A percentile compares a stretch with the other conserved stretches of the same genome.
Evolutionary conservation across 768 basidiomycete genomes (phyloP).

Genomic region (Boletus bicolor): DNA sequence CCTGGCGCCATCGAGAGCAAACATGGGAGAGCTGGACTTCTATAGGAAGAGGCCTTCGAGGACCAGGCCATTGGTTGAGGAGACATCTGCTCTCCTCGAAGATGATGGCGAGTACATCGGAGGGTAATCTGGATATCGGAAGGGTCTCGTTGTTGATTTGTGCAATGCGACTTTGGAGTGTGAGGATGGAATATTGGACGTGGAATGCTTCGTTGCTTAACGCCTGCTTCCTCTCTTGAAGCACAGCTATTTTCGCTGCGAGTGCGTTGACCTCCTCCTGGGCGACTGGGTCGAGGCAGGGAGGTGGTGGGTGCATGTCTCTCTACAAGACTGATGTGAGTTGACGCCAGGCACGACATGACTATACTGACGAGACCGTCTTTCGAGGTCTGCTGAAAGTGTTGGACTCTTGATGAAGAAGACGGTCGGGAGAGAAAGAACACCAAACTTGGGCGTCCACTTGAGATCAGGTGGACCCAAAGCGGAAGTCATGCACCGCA

Average conservation of each 20-base stretch:
- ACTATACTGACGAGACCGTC: slow-evolving; percentile 25
- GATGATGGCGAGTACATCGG: slow-evolving; percentile 34
- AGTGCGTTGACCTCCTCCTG: slow-evolving; percentile 28
- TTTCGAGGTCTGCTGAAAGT: slow-evolving; percentile 14
- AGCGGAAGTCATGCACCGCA: neutral
- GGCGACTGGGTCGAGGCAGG: slow-evolving; percentile 19
- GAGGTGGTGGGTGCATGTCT: slow-evolving; percentile 15
- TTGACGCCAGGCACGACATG: slow-evolving; percentile 9
- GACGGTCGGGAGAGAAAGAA: neutral
- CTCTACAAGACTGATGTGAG: slow-evolving; percentile 22
- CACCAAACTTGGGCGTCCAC: neutral
- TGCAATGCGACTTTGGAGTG: slow-evolving; percentile 32
- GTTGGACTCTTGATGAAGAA: neutral
- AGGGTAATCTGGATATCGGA: slow-evolving; percentile 29
- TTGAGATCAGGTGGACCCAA: slow-evolving; percentile 3
- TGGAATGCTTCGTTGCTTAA: slow-evolving; percentile 24
- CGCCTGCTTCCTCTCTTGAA: slow-evolving; percentile 23
- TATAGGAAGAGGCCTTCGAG: slow-evolving; percentile 29
- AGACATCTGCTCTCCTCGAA: slow-evolving; percentile 31
- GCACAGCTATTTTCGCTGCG: slow-evolving; percentile 14
- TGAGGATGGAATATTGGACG: slow-evolving; percentile 27
- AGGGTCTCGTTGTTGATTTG: slow-evolving; percentile 31
- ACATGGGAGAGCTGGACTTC: slow-evolving; percentile 37
- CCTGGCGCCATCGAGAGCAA: slow-evolving; percentile 34
- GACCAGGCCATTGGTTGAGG: slow-evolving; percentile 26